phyloP scores from a whole-genome alignment of 225 moss, liverwort and hornwort genomes.

The Marchantia polymorpha region DNA sequence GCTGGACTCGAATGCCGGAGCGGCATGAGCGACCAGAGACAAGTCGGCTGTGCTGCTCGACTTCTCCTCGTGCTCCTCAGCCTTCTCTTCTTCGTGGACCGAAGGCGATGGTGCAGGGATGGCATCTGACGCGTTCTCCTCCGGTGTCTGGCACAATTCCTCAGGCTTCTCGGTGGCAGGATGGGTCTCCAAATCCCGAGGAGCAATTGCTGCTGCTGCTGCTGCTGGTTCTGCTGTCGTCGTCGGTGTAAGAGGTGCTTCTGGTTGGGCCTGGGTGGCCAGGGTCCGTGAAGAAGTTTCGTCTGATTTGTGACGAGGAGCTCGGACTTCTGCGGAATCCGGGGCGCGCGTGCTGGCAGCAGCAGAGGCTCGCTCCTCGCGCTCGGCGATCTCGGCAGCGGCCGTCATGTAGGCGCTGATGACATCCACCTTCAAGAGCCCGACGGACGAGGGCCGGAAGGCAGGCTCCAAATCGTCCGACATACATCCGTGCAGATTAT shows the following conservation, averaged over 20 bases:
- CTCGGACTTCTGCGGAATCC: neutral
- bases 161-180: neutral
- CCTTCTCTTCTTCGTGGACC: neutral
- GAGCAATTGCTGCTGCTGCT: neutral
- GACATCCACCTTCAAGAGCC: neutral
- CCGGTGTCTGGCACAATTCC: neutral
- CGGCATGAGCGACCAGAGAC: neutral
- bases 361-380: neutral
- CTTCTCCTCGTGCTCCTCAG: no score
- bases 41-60: neutral
- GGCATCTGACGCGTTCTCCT: neutral
- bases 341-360: no score
- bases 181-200: neutral
- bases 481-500: neutral
- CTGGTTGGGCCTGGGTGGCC: no score
- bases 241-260: no score
- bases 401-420: constrained; percentile 13
- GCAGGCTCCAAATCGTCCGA: constrained; percentile 5
- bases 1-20: neutral
- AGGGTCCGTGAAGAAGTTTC: neutral
- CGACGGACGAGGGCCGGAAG: neutral
- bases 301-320: neutral
- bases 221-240: no score
- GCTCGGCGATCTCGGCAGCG: constrained; percentile 7
- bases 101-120: neutral